Evolutionary conservation across 306 rosid genomes (phyloP).

Genomic region (Morella rubra): DNA sequence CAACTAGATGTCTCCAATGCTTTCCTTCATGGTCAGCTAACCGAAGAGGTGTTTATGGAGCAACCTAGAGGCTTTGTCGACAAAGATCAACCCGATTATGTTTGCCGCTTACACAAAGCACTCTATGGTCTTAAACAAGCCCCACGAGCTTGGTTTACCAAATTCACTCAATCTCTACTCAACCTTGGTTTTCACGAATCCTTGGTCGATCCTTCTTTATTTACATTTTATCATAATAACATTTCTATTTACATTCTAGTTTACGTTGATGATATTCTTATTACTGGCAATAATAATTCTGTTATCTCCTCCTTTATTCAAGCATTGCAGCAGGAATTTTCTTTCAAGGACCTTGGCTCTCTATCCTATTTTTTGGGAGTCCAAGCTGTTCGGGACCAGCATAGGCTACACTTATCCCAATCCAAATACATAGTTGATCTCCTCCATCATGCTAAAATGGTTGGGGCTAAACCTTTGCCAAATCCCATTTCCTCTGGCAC

Average conservation of each 20-base stretch:
- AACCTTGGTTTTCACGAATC: neutral
- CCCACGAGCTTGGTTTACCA: neutral
- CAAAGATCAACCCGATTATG: neutral
- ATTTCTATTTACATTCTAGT: neutral
- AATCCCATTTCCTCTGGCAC: neutral
- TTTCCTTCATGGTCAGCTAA: neutral
- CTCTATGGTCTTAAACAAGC: neutral
- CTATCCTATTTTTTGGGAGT: neutral
- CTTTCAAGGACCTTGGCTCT: neutral
- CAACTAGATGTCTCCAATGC: neutral
- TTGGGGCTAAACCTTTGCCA: neutral
- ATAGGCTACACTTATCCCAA: neutral
- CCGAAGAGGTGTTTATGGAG: neutral
- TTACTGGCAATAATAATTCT: neutral
- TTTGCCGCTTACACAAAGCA: neutral
- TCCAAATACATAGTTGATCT: neutral
- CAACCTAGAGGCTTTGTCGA: neutral
- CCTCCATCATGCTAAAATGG: neutral
- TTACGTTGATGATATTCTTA: neutral
- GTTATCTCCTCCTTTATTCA: neutral
- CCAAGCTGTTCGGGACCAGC: neutral
- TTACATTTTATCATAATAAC: neutral
- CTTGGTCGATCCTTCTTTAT: neutral
- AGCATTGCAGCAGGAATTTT: neutral
- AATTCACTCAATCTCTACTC: neutral